Evolutionary conservation across 2,329 filamentous ascomycete species (phyloP).

Genomic region (Colletotrichum costaricense): DNA sequence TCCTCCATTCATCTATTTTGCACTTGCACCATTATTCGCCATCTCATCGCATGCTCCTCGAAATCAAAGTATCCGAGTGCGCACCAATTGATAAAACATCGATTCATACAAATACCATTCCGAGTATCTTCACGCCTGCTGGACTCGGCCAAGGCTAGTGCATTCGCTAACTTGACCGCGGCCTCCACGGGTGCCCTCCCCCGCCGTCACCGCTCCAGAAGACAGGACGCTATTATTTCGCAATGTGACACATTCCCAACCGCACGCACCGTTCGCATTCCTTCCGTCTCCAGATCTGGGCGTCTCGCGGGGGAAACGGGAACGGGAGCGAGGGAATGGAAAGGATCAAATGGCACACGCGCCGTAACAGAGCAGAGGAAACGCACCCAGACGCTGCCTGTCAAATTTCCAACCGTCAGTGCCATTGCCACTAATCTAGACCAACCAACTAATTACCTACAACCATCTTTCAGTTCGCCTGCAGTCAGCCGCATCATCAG

Average conservation of each 20-base stretch:
- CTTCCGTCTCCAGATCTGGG: neutral
- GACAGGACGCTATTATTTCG: neutral
- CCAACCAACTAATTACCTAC: neutral
- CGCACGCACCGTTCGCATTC: neutral
- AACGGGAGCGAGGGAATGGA: neutral
- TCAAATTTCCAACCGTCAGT: neutral
- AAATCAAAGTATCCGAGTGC: neutral
- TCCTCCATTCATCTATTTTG: neutral
- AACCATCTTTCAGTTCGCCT: neutral
- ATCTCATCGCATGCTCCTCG: conserved; percentile 22
- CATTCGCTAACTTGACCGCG: neutral
- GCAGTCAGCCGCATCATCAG: neutral
- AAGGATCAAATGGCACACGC: neutral
- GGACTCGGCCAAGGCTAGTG: conserved; percentile 6
- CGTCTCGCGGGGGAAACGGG: neutral
- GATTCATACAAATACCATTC: neutral
- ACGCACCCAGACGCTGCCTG: neutral
- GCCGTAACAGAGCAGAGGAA: neutral
- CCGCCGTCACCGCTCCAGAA: neutral
- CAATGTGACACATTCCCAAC: neutral
- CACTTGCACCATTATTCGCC: neutral
- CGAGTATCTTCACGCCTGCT: neutral
- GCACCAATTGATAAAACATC: too few species aligned
- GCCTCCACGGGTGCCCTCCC: neutral
- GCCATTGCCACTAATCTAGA: neutral